Evolutionary conservation across 1,284 basidiomycete species (phyloP), one percentile per base, ranked within the genome.

Genomic region (Neonothopanus nambi): DNA sequence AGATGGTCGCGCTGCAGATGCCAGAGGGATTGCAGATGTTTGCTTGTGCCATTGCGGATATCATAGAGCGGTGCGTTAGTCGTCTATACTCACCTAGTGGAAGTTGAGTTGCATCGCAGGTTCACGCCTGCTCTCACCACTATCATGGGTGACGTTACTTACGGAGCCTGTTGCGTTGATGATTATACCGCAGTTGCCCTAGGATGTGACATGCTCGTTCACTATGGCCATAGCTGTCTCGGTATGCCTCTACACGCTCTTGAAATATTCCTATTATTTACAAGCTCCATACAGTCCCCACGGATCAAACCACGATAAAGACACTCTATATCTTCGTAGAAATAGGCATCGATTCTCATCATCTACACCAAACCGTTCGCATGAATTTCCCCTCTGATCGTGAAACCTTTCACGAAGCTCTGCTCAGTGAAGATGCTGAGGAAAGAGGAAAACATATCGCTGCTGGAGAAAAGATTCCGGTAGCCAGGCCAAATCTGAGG

Each of bases 281-380:
- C 30, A 33, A 33, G 3, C 13, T 33, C 30, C 30, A n/a, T n/a
- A n/a, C n/a, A 33, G 95, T 99, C 1, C 97, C 97, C 0, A 94
- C 98, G 66, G 91, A 95, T 62, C 89, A 91, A 59, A 99, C 95
- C 0, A 85, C 83, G 3, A 92, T 99, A 69, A 96, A 95, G 67
- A 98, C 96, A 0, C 84, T 99, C 8, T 99, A 99, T 66, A 81
- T 99, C 52, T 99, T 99, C 67, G 97, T 99, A 33, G 97, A 99
- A 71, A 99, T 99, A 61, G 81, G 84, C 5, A 93, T 99, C 63
- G 96, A 99, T 68, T 84, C 89, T 1, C 66, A 74, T 2, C 95
- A 98, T 70, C 80, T 99, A 18, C 76, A 79, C 1, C 81, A 92
- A 57, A 93, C 93, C 1, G 80, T 99, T 52, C 85, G 95, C 5